Percentiles rank a stretch among this genome's conserved stretches.
Conservation (phyloP, 108 stramenopile genomes). For the Hondaea fermentalgiana region DNA sequence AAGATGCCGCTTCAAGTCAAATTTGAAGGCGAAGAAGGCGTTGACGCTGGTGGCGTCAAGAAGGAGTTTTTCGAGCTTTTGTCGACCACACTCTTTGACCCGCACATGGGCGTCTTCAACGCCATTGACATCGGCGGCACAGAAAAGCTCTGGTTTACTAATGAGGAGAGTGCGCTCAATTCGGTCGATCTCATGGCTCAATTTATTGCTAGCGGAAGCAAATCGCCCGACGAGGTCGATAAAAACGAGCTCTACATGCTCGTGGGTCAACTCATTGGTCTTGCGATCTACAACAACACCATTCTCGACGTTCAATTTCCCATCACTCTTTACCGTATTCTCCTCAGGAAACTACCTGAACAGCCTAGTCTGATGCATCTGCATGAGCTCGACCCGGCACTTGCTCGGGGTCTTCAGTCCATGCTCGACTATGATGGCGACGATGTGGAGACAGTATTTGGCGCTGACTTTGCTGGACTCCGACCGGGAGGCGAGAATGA, state of each 20-base stretch:
- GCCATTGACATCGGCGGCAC: background rate
- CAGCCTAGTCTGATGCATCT: background rate
- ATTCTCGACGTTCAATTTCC: background rate
- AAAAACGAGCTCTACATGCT: background rate
- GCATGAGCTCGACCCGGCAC: background rate
- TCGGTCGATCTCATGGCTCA: background rate
- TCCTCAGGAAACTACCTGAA: background rate
- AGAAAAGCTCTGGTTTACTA: background rate
- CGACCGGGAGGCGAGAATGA: background rate
- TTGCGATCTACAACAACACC: background rate
- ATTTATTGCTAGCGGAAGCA: background rate
- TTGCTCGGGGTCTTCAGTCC: background rate
- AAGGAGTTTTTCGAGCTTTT: background rate
- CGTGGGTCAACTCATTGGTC: background rate
- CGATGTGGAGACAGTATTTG: background rate
- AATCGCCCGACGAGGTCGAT: no score
- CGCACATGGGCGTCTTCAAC: background rate
- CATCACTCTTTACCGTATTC: background rate
- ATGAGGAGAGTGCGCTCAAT: background rate
- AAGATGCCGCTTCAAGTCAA: background rate
- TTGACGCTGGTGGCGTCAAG: background rate
- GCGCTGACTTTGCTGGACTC: background rate
- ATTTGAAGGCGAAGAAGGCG: background rate
- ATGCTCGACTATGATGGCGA: background rate
- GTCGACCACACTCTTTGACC: background rate